These are phyloP conservation scores for Ustilago cynodontis DNA, from an alignment of 1,284 basidiomycete genomes.

Conservation along the genomic window DNA sequence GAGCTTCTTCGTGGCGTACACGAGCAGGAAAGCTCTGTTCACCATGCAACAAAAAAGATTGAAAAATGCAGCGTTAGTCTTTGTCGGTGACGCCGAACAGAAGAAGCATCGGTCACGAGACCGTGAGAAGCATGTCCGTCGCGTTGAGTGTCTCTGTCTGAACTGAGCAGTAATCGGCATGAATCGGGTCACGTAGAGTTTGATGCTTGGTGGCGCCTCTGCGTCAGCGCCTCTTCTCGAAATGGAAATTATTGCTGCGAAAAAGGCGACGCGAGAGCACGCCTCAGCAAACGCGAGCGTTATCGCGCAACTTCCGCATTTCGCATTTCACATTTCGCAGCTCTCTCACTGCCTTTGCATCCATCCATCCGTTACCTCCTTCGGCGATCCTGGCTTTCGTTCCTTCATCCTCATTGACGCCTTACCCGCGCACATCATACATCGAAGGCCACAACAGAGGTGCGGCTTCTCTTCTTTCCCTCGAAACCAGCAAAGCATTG, in stretches of 20 bases:
- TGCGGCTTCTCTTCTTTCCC: background rate
- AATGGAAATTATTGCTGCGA: constrained; percentile 5
- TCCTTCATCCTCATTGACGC: background rate
- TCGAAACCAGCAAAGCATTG: background rate
- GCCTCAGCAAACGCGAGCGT: constrained; percentile 16
- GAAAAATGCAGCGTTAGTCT: background rate
- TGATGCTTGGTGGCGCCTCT: constrained; percentile 4
- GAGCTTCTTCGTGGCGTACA: background rate
- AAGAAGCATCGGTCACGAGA: background rate
- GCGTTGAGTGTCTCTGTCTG: constrained; percentile 10
- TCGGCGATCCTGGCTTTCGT: background rate
- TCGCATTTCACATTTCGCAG: constrained; percentile 5
- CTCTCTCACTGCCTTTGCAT: background rate
- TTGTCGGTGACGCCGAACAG: background rate
- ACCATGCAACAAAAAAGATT: background rate
- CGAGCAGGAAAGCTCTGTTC: background rate
- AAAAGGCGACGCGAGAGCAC: constrained; percentile 16
- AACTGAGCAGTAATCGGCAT: background rate
- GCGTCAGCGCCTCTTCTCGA: constrained; percentile 5
- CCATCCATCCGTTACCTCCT: constrained; percentile 3
- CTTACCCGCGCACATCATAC: background rate
- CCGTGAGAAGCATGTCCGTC: constrained; percentile 4
- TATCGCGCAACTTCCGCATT: constrained; percentile 15
- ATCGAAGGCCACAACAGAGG: background rate
- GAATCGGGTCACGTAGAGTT: constrained; percentile 11